A percentile compares a stretch with the other conserved stretches of the same genome.
phyloP scores from a whole-genome alignment of 2,329 filamentous ascomycete species.

The Fusarium sp. region DNA sequence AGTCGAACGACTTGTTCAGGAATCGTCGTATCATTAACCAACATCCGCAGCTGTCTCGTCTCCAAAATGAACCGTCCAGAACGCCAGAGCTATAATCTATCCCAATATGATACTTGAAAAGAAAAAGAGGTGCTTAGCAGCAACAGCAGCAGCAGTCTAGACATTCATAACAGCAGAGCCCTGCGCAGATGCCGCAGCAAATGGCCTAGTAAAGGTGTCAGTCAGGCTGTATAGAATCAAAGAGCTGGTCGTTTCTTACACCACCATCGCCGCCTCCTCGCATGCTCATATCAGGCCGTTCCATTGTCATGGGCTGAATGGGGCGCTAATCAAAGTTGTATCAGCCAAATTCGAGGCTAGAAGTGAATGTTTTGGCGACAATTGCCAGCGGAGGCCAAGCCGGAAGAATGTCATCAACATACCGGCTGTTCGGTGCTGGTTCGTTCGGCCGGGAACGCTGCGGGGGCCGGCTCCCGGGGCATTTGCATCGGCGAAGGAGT shows the following conservation, averaged over 20 bases:
- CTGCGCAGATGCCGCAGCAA: constrained; percentile 54
- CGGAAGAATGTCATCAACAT: constrained; percentile 31
- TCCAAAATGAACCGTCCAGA: constrained; percentile 29
- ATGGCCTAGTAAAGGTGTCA: constrained; percentile 45
- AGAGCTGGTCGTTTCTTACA: constrained; percentile 41
- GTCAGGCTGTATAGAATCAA: not conserved
- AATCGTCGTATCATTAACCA: constrained; percentile 21
- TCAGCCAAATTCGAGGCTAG: constrained; percentile 2
- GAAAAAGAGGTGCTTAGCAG: constrained; percentile 39
- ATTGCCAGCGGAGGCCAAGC: not conserved
- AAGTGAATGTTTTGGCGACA: no score
- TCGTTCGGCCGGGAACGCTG: constrained; percentile 40
- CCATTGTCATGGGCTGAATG: constrained; percentile 49
- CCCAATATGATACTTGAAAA: not conserved
- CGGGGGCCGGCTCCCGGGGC: constrained; percentile 48
- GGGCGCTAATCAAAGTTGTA: constrained; percentile 40
- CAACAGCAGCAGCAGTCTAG: constrained; percentile 47
- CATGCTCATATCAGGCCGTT: constrained; percentile 41
- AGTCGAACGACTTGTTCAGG: no score
- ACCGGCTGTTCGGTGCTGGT: constrained; percentile 50
- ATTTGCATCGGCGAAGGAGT: constrained; percentile 42
- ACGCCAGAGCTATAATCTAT: constrained; percentile 23
- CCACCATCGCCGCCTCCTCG: constrained; percentile 51
- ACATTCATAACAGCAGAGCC: constrained; percentile 53
- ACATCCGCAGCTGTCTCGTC: constrained; percentile 1